These are phyloP conservation scores for Inonotus hispidus DNA, from an alignment of 1,284 basidiomycete genomes.

Conservation along the genomic window DNA sequence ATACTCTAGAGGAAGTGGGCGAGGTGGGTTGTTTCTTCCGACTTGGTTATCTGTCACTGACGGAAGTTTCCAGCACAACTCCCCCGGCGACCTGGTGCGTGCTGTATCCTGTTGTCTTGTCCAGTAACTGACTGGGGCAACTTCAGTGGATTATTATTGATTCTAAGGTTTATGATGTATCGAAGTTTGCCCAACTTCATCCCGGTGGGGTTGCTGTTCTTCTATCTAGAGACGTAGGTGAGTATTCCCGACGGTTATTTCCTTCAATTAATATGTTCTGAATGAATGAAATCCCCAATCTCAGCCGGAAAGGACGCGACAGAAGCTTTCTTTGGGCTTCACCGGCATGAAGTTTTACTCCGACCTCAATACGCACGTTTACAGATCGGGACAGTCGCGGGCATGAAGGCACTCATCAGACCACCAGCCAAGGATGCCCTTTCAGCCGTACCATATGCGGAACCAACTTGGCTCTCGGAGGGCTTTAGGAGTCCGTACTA, in stretches of 20 bases:
- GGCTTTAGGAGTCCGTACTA: conserved; percentile 86
- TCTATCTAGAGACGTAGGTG: conserved; percentile 35
- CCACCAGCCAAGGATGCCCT: conserved; percentile 59
- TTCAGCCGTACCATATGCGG: conserved; percentile 82
- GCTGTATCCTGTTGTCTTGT: not conserved
- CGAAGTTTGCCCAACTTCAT: conserved; percentile 58
- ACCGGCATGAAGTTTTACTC: conserved; percentile 80
- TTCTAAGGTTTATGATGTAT: conserved; percentile 61
- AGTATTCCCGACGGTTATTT: too few relatives aligned
- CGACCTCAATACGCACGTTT: conserved; percentile 78
- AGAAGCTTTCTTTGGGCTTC: conserved; percentile 86
- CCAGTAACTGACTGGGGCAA: not conserved
- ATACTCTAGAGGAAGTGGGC: conserved; percentile 47
- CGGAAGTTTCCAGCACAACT: conserved; percentile 56
- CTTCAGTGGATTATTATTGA: conserved; percentile 61
- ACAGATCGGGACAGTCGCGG: conserved; percentile 73
- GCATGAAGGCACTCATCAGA: conserved; percentile 60
- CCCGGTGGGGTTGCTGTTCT: conserved; percentile 64
- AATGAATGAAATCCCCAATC: not conserved
- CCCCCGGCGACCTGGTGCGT: conserved; percentile 62
- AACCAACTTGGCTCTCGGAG: conserved; percentile 81
- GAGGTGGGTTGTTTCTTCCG: conserved; percentile 33
- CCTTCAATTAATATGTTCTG: too few relatives aligned
- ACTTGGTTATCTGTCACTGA: not conserved
- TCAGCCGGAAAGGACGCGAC: conserved; percentile 80